Evolutionary conservation across 2,329 filamentous ascomycete species (phyloP), one percentile per base, ranked within the genome.

Genomic region (Xylariaceae sp.): DNA sequence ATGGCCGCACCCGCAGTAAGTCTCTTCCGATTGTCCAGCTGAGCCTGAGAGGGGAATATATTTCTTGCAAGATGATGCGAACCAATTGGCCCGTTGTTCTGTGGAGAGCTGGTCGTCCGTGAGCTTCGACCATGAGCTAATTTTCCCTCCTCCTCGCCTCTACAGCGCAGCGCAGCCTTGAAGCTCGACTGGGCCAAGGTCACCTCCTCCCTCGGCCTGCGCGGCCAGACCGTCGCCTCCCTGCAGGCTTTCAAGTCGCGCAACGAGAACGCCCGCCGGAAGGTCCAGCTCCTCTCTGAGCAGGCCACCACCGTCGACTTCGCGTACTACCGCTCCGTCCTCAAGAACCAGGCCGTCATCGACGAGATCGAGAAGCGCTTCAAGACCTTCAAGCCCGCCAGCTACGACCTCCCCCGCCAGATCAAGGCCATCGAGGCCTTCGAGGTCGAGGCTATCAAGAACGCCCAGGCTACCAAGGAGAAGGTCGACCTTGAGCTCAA

Each of bases 131-230:
- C 50, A 68, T 81, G 81, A 82, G 80, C 81, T 83, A 82, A 83
- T 82, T 82, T 80, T 73, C 67, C 68, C 62, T 67, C 65, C 58
- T 67, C 17, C 62, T 56, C 54, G 50, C 35, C 53, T 59, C 58
- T 60, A 77, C 77, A 97, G 93, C 89, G 92, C 85, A 96, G 91
- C 86, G 92, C 93, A 83, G 92, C 93, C 79, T 86, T 95, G 80
- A 99, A 97, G 87, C 86, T 99, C 84, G 94, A 99, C 88, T 99
- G 94, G 94, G 86, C 86, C 81, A 94, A 95, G 82, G 86, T 99
- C 74, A 88, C 88, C 79, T 86, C 85, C 80, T 95, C 93, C 74
- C 92, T 99, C 73, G 93, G 93, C 77, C 91, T 99, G 77, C 90
- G 90, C 78, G 94, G 94, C 77, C 90, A 92, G 82, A 99, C 94